Conservation (phyloP, 2,329 filamentous ascomycete species). For the Pseudocercospora macadamiae region DNA sequence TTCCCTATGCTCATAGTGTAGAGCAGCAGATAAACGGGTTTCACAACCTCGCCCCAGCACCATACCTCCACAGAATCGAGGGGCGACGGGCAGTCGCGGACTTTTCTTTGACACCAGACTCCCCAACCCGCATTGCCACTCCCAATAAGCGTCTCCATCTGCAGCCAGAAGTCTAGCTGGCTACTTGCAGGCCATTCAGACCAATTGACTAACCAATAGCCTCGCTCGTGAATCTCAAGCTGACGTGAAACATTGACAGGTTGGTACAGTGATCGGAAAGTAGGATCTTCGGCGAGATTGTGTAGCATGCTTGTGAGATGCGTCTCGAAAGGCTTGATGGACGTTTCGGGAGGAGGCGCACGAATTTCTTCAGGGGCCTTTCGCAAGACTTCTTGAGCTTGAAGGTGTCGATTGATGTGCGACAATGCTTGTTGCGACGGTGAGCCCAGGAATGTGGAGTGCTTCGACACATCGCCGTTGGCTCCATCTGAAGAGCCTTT, state of each 20-base stretch:
- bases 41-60: conserved; percentile 75
- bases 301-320: conserved; percentile 36
- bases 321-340: conserved; percentile 29
- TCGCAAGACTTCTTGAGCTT: conserved; percentile 8
- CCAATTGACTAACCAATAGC: conserved; percentile 73
- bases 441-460: too few relatives aligned
- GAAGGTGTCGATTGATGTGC: too few relatives aligned
- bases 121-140: conserved; percentile 68
- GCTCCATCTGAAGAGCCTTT: too few relatives aligned
- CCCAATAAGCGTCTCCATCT: conserved; percentile 62
- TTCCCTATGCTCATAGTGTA: conserved; percentile 71
- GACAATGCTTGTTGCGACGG: too few relatives aligned
- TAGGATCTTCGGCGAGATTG: conserved; percentile 36
- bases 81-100: too few relatives aligned
- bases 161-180: conserved; percentile 63
- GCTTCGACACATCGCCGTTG: too few relatives aligned
- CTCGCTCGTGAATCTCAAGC: conserved; percentile 67
- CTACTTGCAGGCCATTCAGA: conserved; percentile 54
- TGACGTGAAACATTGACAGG: conserved; percentile 48
- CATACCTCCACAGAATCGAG: conserved; percentile 65
- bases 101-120: conserved; percentile 59
- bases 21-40: conserved; percentile 74
- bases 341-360: conserved; percentile 29
- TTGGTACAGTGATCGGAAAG: conserved; percentile 36
- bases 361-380: conserved; percentile 20